phyloP scores from a whole-genome alignment of 2,329 filamentous ascomycete species.

The Scedosporium aurantiacum region DNA sequence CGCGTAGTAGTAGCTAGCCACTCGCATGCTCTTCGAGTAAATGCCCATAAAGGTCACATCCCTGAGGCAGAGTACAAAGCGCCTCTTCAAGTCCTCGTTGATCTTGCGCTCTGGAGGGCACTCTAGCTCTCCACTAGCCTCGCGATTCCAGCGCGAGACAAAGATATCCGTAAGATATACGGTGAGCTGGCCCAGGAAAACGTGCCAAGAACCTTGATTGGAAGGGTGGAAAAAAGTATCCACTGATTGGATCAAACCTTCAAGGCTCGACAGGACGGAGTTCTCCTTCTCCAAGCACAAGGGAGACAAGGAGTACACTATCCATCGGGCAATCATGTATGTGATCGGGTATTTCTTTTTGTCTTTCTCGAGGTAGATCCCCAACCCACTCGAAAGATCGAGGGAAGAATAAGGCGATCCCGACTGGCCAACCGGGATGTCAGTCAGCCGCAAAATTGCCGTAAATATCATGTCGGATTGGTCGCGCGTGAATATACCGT shows the following conservation, averaged over 20 bases:
- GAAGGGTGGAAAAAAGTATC: slow-evolving; percentile 99
- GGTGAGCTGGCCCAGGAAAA: slow-evolving; percentile 76
- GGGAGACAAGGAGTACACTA: slow-evolving; percentile 86
- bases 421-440: slow-evolving; percentile 93
- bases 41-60: slow-evolving; percentile 98
- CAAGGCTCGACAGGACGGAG: slow-evolving; percentile 74
- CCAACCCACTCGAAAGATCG: slow-evolving; percentile 73
- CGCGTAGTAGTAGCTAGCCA: slow-evolving; percentile 84
- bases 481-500: slow-evolving; percentile 85
- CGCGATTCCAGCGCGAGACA: slow-evolving; percentile 93
- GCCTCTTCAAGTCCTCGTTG: slow-evolving; percentile 67
- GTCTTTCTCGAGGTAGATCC: slow-evolving; percentile 81
- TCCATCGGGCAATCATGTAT: slow-evolving; percentile 86
- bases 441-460: slow-evolving; percentile 73
- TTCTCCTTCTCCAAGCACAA: slow-evolving; percentile 63
- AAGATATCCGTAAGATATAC: slow-evolving; percentile 94
- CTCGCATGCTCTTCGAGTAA: slow-evolving; percentile 87
- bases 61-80: slow-evolving; percentile 79
- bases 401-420: slow-evolving; percentile 84
- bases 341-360: slow-evolving; percentile 84
- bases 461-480: slow-evolving; percentile 92
- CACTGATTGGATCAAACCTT: slow-evolving; percentile 85
- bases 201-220: slow-evolving; percentile 87
- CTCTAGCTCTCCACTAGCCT: slow-evolving; percentile 85
- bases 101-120: slow-evolving; percentile 70